Evolutionary conservation across 108 stramenopile genomes (phyloP), one percentile per base, ranked within the genome.

Genomic region (Pseudonitzschia pungens): DNA sequence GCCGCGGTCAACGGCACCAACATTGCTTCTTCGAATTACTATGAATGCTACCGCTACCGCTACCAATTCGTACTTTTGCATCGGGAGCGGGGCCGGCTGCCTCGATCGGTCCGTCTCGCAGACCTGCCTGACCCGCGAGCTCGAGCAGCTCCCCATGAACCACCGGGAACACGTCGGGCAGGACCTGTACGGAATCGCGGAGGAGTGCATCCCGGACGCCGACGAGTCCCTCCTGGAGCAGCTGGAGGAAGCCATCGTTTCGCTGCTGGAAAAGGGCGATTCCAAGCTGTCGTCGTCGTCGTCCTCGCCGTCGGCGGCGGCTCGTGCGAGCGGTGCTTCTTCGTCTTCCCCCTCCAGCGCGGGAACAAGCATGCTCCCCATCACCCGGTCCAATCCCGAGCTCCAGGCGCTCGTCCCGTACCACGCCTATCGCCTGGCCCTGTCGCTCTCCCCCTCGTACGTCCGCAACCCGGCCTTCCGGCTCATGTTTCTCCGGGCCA

Each of bases 181-280:
- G 57, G 75, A 76, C 68, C 41, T 76, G 57, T 70, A 66, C 31
- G 76, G 76, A 16, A 41, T 70, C 31, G 40, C 74, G 12, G 75
- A 76, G 20, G 53, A 65, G 29, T 36, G 33, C 42, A 78, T 42
- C n/a, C 31, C 36, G 0, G 58, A 50, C 14, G 29, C 27, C 9
- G 75, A 69, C 58, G 58, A 68, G 26, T 28, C 24, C 11, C 22
- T 67, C 26, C 58, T 69, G 15, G n/a, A 33, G 10, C 26, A 65
- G 20, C 28, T 77, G 27, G 50, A 44, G n/a, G 51, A 70, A 24
- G 45, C 43, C 0, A 44, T 67, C 21, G 26, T 48, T 7, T 21
- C 45, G 20, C 45, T 48, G 22, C 15, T 67, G 21, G 66, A 48
- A 50, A 67, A 48, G 44, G 33, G 28, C 21, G 60, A 62, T 6